Evolutionary conservation across 23 red algal genomes (phyloP).

Genomic region (Gracilaria gracilis): DNA sequence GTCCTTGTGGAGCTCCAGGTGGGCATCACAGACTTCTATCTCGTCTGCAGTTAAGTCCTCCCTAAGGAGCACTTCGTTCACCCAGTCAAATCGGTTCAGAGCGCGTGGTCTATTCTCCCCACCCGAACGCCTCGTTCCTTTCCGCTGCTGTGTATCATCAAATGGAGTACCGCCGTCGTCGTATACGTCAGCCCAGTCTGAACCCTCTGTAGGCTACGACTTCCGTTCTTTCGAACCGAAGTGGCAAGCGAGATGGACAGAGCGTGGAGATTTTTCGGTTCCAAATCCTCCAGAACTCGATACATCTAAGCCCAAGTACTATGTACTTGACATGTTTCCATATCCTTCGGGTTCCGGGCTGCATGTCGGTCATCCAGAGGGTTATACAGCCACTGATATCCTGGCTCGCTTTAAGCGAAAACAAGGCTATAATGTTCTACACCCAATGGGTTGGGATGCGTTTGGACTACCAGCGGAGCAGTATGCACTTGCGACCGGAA

Average conservation of each 20-base stretch:
- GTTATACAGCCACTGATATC: constrained; percentile 99
- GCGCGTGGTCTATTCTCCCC: neutral
- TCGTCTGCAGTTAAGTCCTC: neutral
- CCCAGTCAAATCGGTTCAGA: neutral
- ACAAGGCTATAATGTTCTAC: constrained; percentile 90
- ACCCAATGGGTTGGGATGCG: constrained; percentile 99
- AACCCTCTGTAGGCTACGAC: constrained; percentile 72
- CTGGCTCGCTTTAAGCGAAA: constrained; percentile 93
- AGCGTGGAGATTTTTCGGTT: constrained; percentile 46
- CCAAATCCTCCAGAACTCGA: constrained; percentile 58
- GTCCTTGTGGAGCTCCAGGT: constrained; percentile 3
- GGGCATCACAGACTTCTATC: neutral
- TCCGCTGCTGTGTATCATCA: constrained; percentile 1
- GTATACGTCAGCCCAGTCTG: neutral
- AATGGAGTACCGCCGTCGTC: neutral
- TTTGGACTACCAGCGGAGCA: constrained; percentile 99
- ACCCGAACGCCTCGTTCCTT: neutral
- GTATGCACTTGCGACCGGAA: constrained; percentile 95
- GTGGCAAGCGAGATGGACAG: constrained; percentile 88
- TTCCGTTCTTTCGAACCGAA: constrained; percentile 84
- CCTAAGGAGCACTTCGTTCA: neutral
- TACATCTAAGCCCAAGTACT: constrained; percentile 86
- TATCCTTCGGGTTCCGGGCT: constrained; percentile 95
- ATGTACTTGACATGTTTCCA: constrained; percentile 99
- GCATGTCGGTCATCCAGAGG: constrained; percentile 99